Conservation (phyloP, 345 rosid genomes). For the Eucalyptus microcorys region DNA sequence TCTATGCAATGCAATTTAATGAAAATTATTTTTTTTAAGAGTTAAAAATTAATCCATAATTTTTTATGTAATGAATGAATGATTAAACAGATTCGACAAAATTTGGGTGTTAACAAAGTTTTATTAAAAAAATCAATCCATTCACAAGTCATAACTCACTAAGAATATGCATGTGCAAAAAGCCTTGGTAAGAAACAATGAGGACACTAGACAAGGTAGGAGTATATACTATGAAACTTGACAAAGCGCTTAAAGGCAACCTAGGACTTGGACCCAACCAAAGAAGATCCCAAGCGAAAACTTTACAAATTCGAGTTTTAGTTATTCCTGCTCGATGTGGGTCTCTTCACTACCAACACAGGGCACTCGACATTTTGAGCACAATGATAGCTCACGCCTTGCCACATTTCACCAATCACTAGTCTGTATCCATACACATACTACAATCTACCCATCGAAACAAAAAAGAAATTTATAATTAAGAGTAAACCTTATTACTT, state of each 20-base stretch:
- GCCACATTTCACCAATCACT: background rate
- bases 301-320: background rate
- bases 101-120: accelerated
- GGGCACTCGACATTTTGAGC: conserved; percentile 45
- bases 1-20: accelerated
- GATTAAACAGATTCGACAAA: accelerated
- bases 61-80: no score
- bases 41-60: accelerated
- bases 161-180: background rate
- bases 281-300: background rate
- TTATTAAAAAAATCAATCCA: background rate
- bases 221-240: background rate
- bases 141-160: background rate
- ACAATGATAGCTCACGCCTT: conserved; percentile 43
- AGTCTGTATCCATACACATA: background rate
- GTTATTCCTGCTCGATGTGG: conserved; percentile 1
- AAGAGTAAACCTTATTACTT: background rate
- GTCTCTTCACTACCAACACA: conserved; percentile 40
- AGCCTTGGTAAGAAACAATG: background rate
- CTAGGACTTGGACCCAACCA: background rate
- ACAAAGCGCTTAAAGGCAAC: background rate
- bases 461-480: background rate
- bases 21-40: no score
- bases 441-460: accelerated
- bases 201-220: background rate